Evolutionary conservation across 176 grass and related monocot genomes (phyloP).

Genomic region (Triticum turgidum): DNA sequence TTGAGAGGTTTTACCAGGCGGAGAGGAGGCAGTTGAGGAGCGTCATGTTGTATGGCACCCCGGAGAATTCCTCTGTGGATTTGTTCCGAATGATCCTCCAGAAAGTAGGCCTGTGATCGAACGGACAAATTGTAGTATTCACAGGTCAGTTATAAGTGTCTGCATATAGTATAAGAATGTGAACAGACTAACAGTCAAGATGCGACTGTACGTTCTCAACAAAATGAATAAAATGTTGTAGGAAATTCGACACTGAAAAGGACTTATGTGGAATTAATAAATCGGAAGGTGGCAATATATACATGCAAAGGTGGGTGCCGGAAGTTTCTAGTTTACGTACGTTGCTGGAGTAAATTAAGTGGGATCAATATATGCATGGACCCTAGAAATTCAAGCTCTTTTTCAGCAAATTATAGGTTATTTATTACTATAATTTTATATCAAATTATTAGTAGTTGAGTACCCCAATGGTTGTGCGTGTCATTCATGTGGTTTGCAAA

Average conservation of each 20-base stretch:
- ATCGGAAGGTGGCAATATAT: background rate
- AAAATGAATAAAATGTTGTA: background rate
- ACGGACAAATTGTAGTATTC: background rate
- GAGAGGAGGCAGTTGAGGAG: constrained; percentile 96
- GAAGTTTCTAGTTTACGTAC: constrained; percentile 15
- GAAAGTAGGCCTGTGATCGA: constrained; percentile 63
- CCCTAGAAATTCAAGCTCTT: background rate
- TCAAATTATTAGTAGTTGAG: background rate
- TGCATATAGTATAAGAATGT: background rate
- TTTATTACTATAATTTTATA: background rate
- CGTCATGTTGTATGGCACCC: constrained; percentile 95
- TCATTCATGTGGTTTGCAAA: background rate
- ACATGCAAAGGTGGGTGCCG: background rate
- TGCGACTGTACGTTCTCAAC: background rate
- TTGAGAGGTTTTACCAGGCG: constrained; percentile 57
- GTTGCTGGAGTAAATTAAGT: background rate
- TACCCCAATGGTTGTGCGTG: background rate
- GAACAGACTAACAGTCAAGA: background rate
- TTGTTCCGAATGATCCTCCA: constrained; percentile 67
- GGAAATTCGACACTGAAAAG: background rate
- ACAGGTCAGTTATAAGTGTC: no score
- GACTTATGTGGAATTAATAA: background rate
- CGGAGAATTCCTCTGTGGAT: constrained; percentile 92
- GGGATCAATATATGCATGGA: background rate
- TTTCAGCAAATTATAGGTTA: background rate